Evolutionary conservation across 768 basidiomycete species (phyloP).

Genomic region (Leccinellum albellum): DNA sequence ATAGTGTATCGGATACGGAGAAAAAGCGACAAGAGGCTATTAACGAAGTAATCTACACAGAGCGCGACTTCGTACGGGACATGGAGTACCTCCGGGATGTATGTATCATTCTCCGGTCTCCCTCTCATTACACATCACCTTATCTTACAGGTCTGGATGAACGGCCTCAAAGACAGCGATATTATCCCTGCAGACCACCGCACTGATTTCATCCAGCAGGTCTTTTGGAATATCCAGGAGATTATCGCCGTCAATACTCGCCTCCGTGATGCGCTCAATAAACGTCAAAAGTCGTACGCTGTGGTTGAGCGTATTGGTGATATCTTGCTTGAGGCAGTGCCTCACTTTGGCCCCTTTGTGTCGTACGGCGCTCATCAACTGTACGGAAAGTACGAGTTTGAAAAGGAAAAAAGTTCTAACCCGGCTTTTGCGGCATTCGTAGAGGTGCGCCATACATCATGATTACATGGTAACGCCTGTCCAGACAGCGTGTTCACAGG

Average conservation of each 20-base stretch:
- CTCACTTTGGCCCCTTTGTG: constrained; percentile 89
- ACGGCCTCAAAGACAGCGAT: constrained; percentile 70
- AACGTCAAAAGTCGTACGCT: constrained; percentile 92
- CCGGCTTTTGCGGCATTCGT: constrained; percentile 92
- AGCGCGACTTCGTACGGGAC: constrained; percentile 96
- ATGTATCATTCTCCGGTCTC: constrained; percentile 27
- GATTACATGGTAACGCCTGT: neutral
- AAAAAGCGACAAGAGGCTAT: constrained; percentile 97
- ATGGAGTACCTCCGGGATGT: constrained; percentile 98
- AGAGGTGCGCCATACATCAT: constrained; percentile 53
- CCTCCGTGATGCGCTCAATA: constrained; percentile 90
- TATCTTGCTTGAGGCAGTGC: constrained; percentile 81
- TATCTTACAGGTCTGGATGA: constrained; percentile 76
- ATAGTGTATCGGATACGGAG: constrained; percentile 88
- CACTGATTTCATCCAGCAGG: constrained; percentile 84
- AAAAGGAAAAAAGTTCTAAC: constrained; percentile 95
- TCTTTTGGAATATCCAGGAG: constrained; percentile 97
- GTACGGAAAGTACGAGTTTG: constrained; percentile 98
- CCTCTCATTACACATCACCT: constrained; percentile 2
- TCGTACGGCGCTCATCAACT: constrained; percentile 94
- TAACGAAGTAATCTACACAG: constrained; percentile 92
- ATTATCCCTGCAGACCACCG: constrained; percentile 75
- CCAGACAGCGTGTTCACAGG: constrained; percentile 39
- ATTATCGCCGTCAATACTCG: constrained; percentile 89
- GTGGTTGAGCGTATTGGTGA: constrained; percentile 92